Evolutionary conservation across 352 stramenopile genomes (phyloP).

Genomic region (Aphanomyces euteiches): DNA sequence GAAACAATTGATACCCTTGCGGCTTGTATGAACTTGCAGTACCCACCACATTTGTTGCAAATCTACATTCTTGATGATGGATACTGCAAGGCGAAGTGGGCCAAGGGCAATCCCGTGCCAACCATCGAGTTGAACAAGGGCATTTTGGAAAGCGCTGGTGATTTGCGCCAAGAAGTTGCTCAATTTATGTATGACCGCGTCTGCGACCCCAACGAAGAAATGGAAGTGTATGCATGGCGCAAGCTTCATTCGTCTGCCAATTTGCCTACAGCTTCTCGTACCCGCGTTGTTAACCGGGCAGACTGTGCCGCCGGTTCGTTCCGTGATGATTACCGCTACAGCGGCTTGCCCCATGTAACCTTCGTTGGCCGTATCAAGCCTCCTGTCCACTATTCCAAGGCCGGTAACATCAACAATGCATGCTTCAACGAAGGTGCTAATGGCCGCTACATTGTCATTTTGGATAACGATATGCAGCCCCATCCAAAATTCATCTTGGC

Average conservation of each 20-base stretch:
- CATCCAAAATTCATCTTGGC: slow-evolving; percentile 80
- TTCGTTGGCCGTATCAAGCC: slow-evolving; percentile 79
- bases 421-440: slow-evolving; percentile 84
- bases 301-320: slow-evolving; percentile 79
- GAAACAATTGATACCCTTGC: slow-evolving; percentile 82
- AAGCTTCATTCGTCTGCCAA: slow-evolving; percentile 83
- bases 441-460: slow-evolving; percentile 72
- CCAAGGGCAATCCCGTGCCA: slow-evolving; percentile 58
- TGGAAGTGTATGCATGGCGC: slow-evolving; percentile 84
- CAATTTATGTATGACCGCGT: slow-evolving; percentile 89
- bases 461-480: slow-evolving; percentile 85
- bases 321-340: slow-evolving; percentile 84
- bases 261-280: slow-evolving; percentile 59
- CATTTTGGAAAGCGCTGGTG: slow-evolving; percentile 71
- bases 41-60: slow-evolving; percentile 80
- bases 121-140: slow-evolving; percentile 70
- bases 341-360: slow-evolving; percentile 68
- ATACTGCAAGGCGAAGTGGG: slow-evolving; percentile 82
- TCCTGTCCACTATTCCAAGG: slow-evolving; percentile 74
- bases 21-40: slow-evolving; percentile 85
- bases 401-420: slow-evolving; percentile 88
- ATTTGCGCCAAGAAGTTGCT: slow-evolving; percentile 75
- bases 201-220: slow-evolving; percentile 80
- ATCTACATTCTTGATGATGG: slow-evolving; percentile 84
- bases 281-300: slow-evolving; percentile 64